Evolutionary conservation across 2,329 filamentous ascomycete genomes (phyloP), one percentile per base, ranked within the genome.

Genomic region (Teratosphaeriaceae sp.): DNA sequence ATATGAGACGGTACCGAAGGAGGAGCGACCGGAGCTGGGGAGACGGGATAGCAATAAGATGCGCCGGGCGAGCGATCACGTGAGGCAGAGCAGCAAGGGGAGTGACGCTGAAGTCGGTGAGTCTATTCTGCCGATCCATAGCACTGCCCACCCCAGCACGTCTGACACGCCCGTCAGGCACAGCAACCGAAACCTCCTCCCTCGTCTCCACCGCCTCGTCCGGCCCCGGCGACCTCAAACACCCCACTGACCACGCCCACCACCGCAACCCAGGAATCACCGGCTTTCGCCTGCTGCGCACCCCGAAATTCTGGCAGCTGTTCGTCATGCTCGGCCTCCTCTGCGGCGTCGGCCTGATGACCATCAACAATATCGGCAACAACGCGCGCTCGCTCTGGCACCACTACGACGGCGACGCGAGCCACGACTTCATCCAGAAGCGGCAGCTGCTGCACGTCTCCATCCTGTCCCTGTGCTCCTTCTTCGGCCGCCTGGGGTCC

Each of bases 281-380:
- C 61, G 92, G 92, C 51, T 71, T 88, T 59, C 75, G 76, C 13
- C 74, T 98, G 60, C 68, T 95, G 23, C 72, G 71, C 41, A 80
- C 76, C 47, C 57, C 81, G 37, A 84, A 94, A 52, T 98, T 97
- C 65, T 97, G 89, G 88, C 85, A 94, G 58, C 69, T 94, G 21
- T 97, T 94, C 64, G 65, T 77, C 44, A 80, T 95, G 53, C 86
- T 98, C 76, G 88, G 83, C 29, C 77, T 96, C n/a, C 72, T 97
- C 49, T 88, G 88, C 4, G 92, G 92, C 40, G 85, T 96, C 55
- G 92, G 92, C 9, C 70, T 98, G 52, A 98, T 98, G 92, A 97
- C 90, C 0, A 98, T 98, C 68, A 98, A 98, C 69, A 98, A 98
- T 57, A 95, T 97, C 58, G 92, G 92, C 33, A 94, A 95, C 60